A percentile compares a stretch with the other conserved stretches of the same genome.
Conservation (phyloP, 2,329 filamentous ascomycete species). For the Raffaelea deltoideospora region DNA sequence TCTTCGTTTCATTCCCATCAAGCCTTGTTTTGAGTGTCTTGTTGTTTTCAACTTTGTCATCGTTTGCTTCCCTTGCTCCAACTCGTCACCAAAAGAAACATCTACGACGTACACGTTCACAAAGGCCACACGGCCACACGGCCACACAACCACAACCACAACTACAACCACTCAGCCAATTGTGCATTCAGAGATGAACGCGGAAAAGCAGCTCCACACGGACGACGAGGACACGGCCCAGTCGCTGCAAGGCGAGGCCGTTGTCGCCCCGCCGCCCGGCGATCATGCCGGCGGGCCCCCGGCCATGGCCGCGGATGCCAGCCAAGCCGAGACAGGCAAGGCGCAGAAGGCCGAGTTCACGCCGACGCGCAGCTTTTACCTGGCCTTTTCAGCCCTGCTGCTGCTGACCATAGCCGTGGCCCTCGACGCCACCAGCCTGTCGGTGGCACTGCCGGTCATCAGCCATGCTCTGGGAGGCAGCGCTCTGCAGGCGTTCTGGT, state of each 20-base stretch:
- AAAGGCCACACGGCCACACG: too few relatives aligned
- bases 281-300: neutral
- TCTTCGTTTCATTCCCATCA: too few relatives aligned
- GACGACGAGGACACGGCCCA: conserved; percentile 1
- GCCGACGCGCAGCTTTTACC: conserved; percentile 21
- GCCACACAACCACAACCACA: neutral
- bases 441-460: conserved; percentile 40
- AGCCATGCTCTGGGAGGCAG: conserved; percentile 33
- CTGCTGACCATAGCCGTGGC: conserved; percentile 46
- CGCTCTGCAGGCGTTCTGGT: conserved; percentile 53
- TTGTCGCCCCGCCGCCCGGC: neutral
- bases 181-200: neutral
- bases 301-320: conserved; percentile 1
- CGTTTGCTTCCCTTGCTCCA: too few relatives aligned
- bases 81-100: too few relatives aligned
- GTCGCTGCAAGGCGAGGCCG: neutral
- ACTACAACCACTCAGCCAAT: neutral
- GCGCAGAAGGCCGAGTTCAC: conserved; percentile 15
- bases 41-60: too few relatives aligned
- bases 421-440: conserved; percentile 50
- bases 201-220: neutral
- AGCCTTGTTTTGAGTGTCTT: too few relatives aligned
- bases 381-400: conserved; percentile 35
- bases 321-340: conserved; percentile 8
- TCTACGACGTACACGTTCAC: too few relatives aligned